Percentiles rank a stretch among this genome's conserved stretches.
Conservation (phyloP, 2,329 filamentous ascomycete species). For the Fusarium sp. region DNA sequence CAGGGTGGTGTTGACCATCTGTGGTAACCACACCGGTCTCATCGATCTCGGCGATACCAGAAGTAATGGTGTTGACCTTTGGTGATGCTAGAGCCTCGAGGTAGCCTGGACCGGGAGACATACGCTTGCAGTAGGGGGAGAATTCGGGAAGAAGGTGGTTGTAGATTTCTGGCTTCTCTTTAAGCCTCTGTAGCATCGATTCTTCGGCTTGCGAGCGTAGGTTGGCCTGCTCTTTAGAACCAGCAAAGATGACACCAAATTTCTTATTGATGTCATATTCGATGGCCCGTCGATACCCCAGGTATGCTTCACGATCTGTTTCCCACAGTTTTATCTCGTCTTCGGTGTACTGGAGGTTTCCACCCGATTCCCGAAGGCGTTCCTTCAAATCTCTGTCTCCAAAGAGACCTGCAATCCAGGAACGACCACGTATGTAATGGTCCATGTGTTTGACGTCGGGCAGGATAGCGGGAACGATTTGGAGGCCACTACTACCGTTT, state of each 20-base stretch:
- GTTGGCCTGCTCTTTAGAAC: constrained; percentile 2
- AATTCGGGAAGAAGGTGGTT: constrained; percentile 11
- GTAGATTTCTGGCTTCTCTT: constrained; percentile 11
- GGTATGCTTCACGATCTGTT: constrained; percentile 14
- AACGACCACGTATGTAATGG: constrained; percentile 17
- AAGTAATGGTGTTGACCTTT: constrained; percentile 20
- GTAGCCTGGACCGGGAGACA: constrained; percentile 25
- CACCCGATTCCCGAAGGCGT: constrained; percentile 15
- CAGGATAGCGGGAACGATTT: constrained; percentile 18
- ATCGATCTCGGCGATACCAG: neutral
- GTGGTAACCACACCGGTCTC: neutral
- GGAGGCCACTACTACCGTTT: constrained; percentile 19
- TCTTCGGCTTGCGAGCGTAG: constrained; percentile 7
- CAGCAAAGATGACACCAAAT: constrained; percentile 12
- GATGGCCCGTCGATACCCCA: constrained; percentile 11
- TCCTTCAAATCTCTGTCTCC: constrained; percentile 15
- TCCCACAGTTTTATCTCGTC: constrained; percentile 11
- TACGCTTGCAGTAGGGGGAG: constrained; percentile 22
- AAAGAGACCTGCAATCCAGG: constrained; percentile 20
- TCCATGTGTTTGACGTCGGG: constrained; percentile 23
- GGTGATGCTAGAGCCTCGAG: constrained; percentile 16
- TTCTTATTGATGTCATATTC: constrained; percentile 31
- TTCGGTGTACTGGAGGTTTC: constrained; percentile 6
- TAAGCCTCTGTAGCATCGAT: constrained; percentile 6
- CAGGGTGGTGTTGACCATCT: constrained; percentile 5